Evolutionary conservation across 495 filamentous ascomycete species (phyloP), one percentile per base, ranked within the genome.

Genomic region (Pyrenula aspistea): DNA sequence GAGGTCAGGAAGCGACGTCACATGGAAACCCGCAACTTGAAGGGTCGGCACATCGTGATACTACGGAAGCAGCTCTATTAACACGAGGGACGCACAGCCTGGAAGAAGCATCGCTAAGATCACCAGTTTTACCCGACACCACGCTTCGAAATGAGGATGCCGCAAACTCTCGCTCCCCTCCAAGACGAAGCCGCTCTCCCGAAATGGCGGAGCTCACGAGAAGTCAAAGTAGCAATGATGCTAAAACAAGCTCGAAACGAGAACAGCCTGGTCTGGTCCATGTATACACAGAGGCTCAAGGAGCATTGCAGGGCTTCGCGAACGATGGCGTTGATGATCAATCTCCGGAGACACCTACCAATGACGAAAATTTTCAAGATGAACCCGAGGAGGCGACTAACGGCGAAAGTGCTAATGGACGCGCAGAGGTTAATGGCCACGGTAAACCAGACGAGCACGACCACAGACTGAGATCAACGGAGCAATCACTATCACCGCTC

Each of bases 241-340:
- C 58, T 63, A 49, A 60, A 63, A 8, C 70, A 67, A 49, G 19
- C 8, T 15, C 61, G 2, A 59, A 55, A 2, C 66, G 66, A 36
- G 1, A 25, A 20, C 47, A 21, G 11, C 19, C 2, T 24, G 57
- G 23, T 48, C 25, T 4, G 48, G 53, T 50, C 31, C 51, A 21
- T 20, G 42, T 42, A 21, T 22, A 23, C 31, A 20, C 12, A 2
- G 24, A 48, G 19, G 49, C 57, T 1, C 52, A 60, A 19, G 25
- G 50, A 15, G 31, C 49, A 24, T 48, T 57, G 36, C 49, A 52
- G 19, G 22, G 22, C n/a, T 25, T 49, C 21, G 57, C 54, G 22
- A 53, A 61, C 55, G 53, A 54, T 1, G 58, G 60, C 56, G 53
- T 59, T 53, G 60, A 62, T 21, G 50, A 60, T 49, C 57, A 61